Conservation (phyloP, 2,329 filamentous ascomycete genomes). For the Triangularia verruculosa region DNA sequence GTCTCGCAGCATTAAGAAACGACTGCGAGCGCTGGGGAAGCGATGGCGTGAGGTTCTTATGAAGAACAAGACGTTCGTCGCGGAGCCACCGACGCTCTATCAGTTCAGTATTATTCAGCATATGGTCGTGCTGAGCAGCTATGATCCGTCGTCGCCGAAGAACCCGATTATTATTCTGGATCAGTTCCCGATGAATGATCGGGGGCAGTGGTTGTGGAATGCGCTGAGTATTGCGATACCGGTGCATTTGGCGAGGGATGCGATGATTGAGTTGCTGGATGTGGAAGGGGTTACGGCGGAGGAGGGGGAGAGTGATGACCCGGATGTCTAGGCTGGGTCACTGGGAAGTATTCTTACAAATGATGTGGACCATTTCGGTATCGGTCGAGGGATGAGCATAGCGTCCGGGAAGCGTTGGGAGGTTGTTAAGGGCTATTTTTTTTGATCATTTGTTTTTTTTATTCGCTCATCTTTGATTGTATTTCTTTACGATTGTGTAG, state of each 20-base stretch:
- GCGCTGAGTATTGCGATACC: constrained; percentile 37
- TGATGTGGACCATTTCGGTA: not conserved
- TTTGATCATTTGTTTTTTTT: not conserved
- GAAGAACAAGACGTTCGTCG: constrained; percentile 8
- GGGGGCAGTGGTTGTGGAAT: constrained; percentile 37
- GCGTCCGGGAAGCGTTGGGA: not conserved
- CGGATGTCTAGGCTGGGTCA: constrained; percentile 25
- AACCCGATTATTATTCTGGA: constrained; percentile 33
- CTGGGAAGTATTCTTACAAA: too few species aligned
- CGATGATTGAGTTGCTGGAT: constrained; percentile 21
- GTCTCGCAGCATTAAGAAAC: constrained; percentile 17
- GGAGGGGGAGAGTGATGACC: constrained; percentile 18
- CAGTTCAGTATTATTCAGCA: constrained; percentile 50
- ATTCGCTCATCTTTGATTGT: not conserved
- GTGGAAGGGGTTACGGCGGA: constrained; percentile 7
- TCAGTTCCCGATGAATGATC: constrained; percentile 33
- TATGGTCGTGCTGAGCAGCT: constrained; percentile 44
- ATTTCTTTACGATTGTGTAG: too few species aligned
- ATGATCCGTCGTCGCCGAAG: constrained; percentile 36
- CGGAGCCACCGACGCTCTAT: constrained; percentile 34
- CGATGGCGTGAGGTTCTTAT: constrained; percentile 22
- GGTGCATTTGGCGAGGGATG: constrained; percentile 33
- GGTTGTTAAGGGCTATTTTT: not conserved
- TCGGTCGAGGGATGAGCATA: not conserved
- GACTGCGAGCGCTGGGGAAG: constrained; percentile 17